Evolutionary conservation across 2,329 filamentous ascomycete species (phyloP), one percentile per base, ranked within the genome.

Genomic region (Fusarium sp.): DNA sequence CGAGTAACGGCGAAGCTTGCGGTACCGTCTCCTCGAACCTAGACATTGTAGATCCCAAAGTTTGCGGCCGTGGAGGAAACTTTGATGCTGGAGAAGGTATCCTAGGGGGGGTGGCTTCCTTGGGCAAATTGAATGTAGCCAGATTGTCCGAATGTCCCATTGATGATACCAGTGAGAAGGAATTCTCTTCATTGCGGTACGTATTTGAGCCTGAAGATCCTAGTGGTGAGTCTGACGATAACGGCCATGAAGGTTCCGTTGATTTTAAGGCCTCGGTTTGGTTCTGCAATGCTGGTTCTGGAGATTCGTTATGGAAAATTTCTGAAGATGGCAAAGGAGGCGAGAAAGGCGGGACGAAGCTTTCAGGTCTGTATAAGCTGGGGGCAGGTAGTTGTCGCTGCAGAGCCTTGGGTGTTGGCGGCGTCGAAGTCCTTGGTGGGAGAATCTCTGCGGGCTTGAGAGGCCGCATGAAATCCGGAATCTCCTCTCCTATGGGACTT

Each of bases 181-280:
- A 31, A 30, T 37, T 58, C 20, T 65, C 46, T 53, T 65, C 60
- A 16, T 37, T 46, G n/a, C 41, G 60, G 28, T 59, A 65, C 38
- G 46, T 65, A 46, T 60, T 65, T 8, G 60, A 65, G n/a, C 53
- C 62, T 20, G 62, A 65, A 5, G 62, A 65, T 26, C 50, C 62
- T 33, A 53, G 41, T 23, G 62, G 61, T 12, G 62, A 65, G 26
- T 41, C 61, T 18, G 62, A 65, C 12, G 62, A 60, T 15, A 65
- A 65, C 7, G 62, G 62, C 62, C 62, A 65, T 13, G 60, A 37
- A 42, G 60, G 33, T 46, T 65, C 53, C 23, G 36, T n/a, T 7
- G 20, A 30, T n/a, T 42, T 65, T n/a, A 30, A 16, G 16, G 40
- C 18, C 15, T 40, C 40, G 6, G 15, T 20, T 30, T 38, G 40